Base-by-base conservation (phyloP, 164 flowering plant species). In the Saururus chinensis region DNA sequence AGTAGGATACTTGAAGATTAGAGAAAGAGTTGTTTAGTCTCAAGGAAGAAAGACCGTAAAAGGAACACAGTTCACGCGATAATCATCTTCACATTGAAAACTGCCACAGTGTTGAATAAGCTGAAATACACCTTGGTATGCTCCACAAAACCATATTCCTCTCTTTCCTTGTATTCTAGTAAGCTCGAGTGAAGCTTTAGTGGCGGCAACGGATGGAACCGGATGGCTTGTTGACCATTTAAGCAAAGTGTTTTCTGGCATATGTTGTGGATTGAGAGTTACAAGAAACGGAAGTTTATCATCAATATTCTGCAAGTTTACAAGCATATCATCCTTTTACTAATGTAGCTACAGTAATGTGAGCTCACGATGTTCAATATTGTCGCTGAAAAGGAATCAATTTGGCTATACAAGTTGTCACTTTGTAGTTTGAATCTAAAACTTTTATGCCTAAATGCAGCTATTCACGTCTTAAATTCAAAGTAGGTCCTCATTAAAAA, bases 131-230 rank as follows among this genome's bases (percentile, higher is more conserved):
- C 98, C 98, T 64, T 88, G 97, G 73, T 89, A 92, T 60, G 98
- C 96, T 60, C 98, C 98, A 75, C 92, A 92, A 71, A 82, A 92
- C 96, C 98, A 92, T 60, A 92, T 71, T 74, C 89, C 80, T 68
- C 96, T 83, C 71, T 76, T 87, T 58, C 98, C 96, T 78, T 92
- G 98, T 66, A 92, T 88, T 41, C 40, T 57, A 63, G 69, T 62
- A 56, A 92, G 82, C 78, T 82, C 85, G 40, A 74, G 74, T n/a
- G 84, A 74, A 66, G 98, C 98, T 71, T 82, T 88, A 45, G 82
- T 65, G 51, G 98, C 95, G 61, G 95, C 90, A 71, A 92, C 90
- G 9, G 95, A 86, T 60, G 98, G 98, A 56, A 92, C 66, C 23
- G 96, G 92, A 74, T 88, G 92, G 58, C 95, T 78, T 45, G 92